phyloP scores from a whole-genome alignment of 345 rosid genomes.

The Salix koriyanagi region DNA sequence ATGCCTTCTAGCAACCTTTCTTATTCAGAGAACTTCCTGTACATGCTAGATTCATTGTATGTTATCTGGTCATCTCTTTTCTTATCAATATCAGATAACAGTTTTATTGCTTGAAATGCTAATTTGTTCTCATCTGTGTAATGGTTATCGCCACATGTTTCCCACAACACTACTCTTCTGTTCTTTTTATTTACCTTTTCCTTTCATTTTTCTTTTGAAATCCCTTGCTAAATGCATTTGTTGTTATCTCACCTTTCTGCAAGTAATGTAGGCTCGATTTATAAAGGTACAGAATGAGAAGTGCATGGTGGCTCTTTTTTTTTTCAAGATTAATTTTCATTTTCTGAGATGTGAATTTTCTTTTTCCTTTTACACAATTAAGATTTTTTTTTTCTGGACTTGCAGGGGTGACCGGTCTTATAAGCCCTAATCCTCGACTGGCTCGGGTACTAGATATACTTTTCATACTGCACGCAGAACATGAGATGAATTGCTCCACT shows the following conservation, averaged over 20 bases:
- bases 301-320: not conserved
- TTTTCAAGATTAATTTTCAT: not conserved
- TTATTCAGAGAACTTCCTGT: constrained; percentile 88
- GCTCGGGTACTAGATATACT: constrained; percentile 89
- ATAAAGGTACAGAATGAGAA: not conserved
- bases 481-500: constrained; percentile 97
- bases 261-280: not conserved
- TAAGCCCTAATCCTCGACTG: constrained; percentile 85
- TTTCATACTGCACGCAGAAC: constrained; percentile 94
- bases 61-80: constrained; percentile 16
- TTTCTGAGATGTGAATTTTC: not conserved
- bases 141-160: not conserved
- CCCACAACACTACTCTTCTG: not conserved
- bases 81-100: not conserved
- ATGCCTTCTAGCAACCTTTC: constrained; percentile 87
- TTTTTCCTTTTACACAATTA: not conserved
- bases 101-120: not conserved
- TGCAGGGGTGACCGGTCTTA: constrained; percentile 80
- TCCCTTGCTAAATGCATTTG: not conserved
- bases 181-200: not conserved
- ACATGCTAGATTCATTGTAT: constrained; percentile 93
- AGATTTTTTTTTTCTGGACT: constrained; percentile 4
- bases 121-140: not conserved
- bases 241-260: not conserved
- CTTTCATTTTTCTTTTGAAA: not conserved